Evolutionary conservation across 495 filamentous ascomycete species (phyloP).

Genomic region (Xylaria acuta): DNA sequence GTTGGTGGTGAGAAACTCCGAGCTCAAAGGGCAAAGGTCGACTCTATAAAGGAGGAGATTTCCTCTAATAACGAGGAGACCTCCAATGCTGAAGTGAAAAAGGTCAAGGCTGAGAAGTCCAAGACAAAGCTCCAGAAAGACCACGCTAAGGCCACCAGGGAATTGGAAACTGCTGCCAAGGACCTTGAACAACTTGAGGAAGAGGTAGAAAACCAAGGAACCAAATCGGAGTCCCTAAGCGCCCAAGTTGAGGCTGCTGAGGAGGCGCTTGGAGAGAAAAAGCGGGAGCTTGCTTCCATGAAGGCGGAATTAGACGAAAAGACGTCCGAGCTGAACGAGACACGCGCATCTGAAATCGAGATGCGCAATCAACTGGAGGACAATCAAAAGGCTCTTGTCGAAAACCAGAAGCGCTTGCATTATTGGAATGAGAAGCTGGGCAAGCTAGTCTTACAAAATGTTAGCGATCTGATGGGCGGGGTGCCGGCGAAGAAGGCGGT

Average conservation of each 20-base stretch:
- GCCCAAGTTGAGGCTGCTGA: conserved; percentile 85
- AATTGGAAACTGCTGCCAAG: conserved; percentile 70
- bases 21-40: conserved; percentile 91
- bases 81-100: conserved; percentile 81
- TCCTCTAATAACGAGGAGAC: conserved; percentile 78
- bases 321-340: conserved; percentile 86
- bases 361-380: conserved; percentile 98
- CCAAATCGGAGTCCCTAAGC: conserved; percentile 72
- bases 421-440: conserved; percentile 90
- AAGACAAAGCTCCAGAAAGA: conserved; percentile 86
- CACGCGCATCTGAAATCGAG: conserved; percentile 89
- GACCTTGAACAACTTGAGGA: conserved; percentile 78
- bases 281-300: conserved; percentile 75
- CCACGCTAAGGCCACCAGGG: conserved; percentile 72
- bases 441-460: conserved; percentile 79
- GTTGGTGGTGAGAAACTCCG: conserved; percentile 92
- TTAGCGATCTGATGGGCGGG: conserved; percentile 70
- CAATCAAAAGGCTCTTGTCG: conserved; percentile 84
- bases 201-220: conserved; percentile 77
- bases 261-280: conserved; percentile 78
- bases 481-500: conserved; percentile 39
- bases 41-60: conserved; percentile 87
- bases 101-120: conserved; percentile 91
- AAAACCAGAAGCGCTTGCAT: conserved; percentile 82
- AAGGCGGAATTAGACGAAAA: conserved; percentile 89